Evolutionary conservation across 2,329 filamentous ascomycete genomes (phyloP), one percentile per base, ranked within the genome.

Genomic region (Sporothrix pseudoabietina): DNA sequence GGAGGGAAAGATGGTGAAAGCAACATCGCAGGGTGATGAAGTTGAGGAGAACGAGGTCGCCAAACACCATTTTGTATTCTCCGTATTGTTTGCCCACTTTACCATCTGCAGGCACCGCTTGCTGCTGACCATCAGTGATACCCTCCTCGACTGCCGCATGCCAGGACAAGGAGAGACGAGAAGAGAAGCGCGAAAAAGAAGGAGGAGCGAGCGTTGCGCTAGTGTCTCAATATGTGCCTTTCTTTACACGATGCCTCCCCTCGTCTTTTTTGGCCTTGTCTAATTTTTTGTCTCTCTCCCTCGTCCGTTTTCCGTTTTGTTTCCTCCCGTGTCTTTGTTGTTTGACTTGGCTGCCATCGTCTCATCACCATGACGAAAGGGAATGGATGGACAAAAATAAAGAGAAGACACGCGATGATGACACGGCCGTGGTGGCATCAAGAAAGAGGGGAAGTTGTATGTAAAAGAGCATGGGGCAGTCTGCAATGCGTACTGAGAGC

Each of bases 141-240:
- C 59, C 39, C 59, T 59, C 55, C 30, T 30, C 52, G 3, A 12
- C 10, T 22, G 4, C 12, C 7, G 10, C 14, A 14, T 47, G 49
- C 19, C 49, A 54, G 26, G 26, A 4, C n/a, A 65, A 26, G n/a
- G 9, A 66, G 26, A 14, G 44, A 41, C 26, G 26, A 26, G 26
- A 26, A 26, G 26, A 26, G 22, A 30, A 30, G 52, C 52, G 26
- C n/a, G 26, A 49, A 52, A 55, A 69, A 16, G 49, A 26, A 47
- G 14, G 44, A 49, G 44, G 47, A 68, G 47, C 66, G 66, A 69
- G 66, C 66, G 66, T 49, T 26, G 66, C 47, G 32, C 66, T 52
- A 39, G 19, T 57, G 66, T 55, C 66, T 69, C 49, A 41, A 44
- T 55, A 26, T 32, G 26, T 39, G 26, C 9, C 26, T 41, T 69